A percentile compares a stretch with the other conserved stretches of the same genome.
Conservation (phyloP, 2,329 filamentous ascomycete genomes). For the Metarhizium guizhouense region DNA sequence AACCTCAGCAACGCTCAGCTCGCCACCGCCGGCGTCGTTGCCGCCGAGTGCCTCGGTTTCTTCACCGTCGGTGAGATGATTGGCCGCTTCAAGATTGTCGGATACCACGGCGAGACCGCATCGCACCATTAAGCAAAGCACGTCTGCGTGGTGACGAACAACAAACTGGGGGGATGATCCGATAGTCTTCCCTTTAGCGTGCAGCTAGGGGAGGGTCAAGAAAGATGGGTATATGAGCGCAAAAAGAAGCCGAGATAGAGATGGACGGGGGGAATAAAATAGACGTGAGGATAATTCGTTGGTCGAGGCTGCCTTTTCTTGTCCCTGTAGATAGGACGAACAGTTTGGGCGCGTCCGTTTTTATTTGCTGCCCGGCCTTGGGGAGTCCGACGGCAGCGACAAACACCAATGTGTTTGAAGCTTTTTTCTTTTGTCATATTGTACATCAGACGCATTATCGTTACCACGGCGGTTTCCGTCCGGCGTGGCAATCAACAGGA, state of each 20-base stretch:
- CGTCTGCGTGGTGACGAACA: not conserved
- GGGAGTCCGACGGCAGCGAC: not conserved
- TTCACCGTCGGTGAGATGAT: conserved; percentile 98
- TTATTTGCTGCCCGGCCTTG: not conserved
- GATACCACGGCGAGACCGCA: conserved; percentile 68
- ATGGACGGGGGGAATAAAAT: conserved; percentile 9
- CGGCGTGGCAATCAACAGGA: not conserved
- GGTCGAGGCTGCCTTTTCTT: too few relatives aligned
- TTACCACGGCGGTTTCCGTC: not conserved
- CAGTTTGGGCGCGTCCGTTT: too few relatives aligned
- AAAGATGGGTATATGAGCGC: not conserved
- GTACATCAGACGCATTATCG: conserved; percentile 11
- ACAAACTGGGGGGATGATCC: not conserved
- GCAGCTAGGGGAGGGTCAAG: not conserved
- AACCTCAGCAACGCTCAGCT: conserved; percentile 65
- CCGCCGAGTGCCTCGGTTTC: conserved; percentile 86
- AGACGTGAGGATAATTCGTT: not conserved
- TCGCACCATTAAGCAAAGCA: conserved; percentile 44
- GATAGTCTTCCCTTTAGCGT: not conserved
- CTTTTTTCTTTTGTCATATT: conserved; percentile 9
- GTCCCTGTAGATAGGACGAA: too few relatives aligned
- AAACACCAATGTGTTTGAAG: not conserved
- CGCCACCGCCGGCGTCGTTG: conserved; percentile 64
- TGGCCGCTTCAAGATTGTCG: conserved; percentile 88
- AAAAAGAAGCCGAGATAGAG: not conserved